These are phyloP conservation scores for Dentipellis fragilis DNA, from an alignment of 768 basidiomycete genomes.

Conservation along the genomic window DNA sequence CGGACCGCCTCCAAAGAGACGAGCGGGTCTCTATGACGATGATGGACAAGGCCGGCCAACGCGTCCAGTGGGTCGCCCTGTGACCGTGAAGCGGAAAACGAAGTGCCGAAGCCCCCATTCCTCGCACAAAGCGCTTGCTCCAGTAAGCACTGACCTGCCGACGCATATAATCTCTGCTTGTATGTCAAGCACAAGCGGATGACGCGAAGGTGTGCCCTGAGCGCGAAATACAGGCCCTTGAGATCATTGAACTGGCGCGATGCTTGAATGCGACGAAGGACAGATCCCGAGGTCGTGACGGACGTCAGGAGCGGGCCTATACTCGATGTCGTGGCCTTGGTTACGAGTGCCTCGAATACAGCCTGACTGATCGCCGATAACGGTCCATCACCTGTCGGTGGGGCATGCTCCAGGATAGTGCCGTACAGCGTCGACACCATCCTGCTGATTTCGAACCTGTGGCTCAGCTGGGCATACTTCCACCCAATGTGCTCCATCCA, in stretches of 20 bases:
- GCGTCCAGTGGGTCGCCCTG: constrained; percentile 69
- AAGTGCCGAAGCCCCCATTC: constrained; percentile 36
- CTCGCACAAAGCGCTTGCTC: constrained; percentile 70
- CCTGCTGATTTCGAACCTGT: constrained; percentile 75
- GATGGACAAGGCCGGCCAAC: constrained; percentile 56
- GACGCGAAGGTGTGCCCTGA: constrained; percentile 58
- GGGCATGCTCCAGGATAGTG: constrained; percentile 52
- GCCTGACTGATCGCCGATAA: constrained; percentile 52
- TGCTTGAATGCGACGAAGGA: constrained; percentile 49
- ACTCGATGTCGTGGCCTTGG: constrained; percentile 67
- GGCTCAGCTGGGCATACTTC: constrained; percentile 76
- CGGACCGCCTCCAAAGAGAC: constrained; percentile 60
- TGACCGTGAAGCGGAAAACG: constrained; percentile 33
- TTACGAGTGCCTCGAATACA: constrained; percentile 61
- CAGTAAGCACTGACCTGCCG: constrained; percentile 39
- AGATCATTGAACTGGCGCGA: constrained; percentile 64
- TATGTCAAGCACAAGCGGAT: constrained; percentile 51
- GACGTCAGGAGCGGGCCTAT: constrained; percentile 72
- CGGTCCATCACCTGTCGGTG: constrained; percentile 46
- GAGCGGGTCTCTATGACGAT: constrained; percentile 45
- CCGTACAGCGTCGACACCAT: constrained; percentile 58
- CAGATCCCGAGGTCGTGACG: constrained; percentile 49
- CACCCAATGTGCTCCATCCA: constrained; percentile 83
- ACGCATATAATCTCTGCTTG: constrained; percentile 35
- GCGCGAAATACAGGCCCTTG: constrained; percentile 52